Conservation (phyloP, 2,329 filamentous ascomycete genomes). For the Pestalotiopsis sp. region DNA sequence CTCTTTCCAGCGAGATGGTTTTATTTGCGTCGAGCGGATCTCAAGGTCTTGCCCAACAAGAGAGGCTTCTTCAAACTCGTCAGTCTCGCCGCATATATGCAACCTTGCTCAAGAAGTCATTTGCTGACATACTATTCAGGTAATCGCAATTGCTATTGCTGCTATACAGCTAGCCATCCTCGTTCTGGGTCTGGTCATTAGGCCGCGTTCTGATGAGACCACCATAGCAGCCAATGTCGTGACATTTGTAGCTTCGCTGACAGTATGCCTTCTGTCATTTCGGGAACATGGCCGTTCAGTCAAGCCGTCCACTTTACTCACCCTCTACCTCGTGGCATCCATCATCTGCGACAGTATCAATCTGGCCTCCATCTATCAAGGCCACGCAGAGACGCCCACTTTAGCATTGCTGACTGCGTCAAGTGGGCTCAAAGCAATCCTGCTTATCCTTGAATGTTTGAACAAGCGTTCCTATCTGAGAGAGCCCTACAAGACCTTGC, state of each 20-base stretch:
- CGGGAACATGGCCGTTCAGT: slow-evolving; percentile 4
- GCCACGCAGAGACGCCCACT: not conserved
- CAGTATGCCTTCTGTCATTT: not conserved
- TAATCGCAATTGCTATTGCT: not conserved
- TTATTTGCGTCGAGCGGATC: not conserved
- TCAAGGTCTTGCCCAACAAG: slow-evolving; percentile 1
- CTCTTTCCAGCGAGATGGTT: not conserved
- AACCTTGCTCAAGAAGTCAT: not conserved
- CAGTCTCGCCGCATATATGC: not conserved
- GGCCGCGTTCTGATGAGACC: not conserved
- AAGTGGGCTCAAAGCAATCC: not conserved
- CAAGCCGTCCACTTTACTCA: not conserved
- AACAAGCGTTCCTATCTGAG: not conserved
- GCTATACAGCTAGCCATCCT: not conserved
- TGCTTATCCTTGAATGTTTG: not conserved
- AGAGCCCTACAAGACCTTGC: not conserved
- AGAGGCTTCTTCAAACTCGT: not conserved
- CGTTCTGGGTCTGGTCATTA: not conserved
- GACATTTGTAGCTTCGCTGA: not conserved
- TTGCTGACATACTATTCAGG: not conserved
- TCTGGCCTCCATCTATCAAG: not conserved
- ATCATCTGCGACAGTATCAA: slow-evolving; percentile 1
- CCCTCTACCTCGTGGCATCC: not conserved
- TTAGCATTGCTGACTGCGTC: not conserved
- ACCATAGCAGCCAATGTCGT: not conserved